Base-by-base conservation (phyloP, 148 eudicot species). In the Oxyria digyna region DNA sequence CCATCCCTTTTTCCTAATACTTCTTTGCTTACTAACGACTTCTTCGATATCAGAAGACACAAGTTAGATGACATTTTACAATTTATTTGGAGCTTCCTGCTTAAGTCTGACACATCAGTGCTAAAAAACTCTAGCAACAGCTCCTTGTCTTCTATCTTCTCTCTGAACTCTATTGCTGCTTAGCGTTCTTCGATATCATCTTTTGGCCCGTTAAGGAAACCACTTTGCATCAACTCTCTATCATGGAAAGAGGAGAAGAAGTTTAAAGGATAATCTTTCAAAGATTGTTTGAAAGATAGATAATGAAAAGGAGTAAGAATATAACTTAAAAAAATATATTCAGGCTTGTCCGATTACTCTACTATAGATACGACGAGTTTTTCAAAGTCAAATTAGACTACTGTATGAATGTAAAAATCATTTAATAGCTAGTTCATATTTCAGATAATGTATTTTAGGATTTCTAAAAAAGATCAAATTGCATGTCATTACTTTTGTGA, bases 141-240 rank as follows among this genome's bases (percentile, higher is more conserved):
- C 67, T 94, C 97, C 46, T 88, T 87, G 71, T 87, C 99, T 67
- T 91, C 99, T 76, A 94, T 84, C 75, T 75, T 85, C 80, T 94
- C 93, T 68, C 82, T 76, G 42, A 94, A 91, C 75, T 85, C 88
- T 73, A 85, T 85, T 21, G 84, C 93, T 66, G 89, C 91, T 80
- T 90, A 87, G 21, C 93, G 89, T 70, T 91, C 99, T 62, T 84
- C 85, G 64, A 91, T 79, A 37, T 83, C 82, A 40, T 79, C 81
- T 78, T 87, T 82, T 42, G 87, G 84, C 67, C 82, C 91, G 74
- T 85, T 90, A 54, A 94, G 86, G 80, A 94, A 91, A 68, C 87
- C 88, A 77, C 97, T 94, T 85, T 88, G 84, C 82, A 94, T 69
- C 72, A 94, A 84, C 64, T 88, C 99, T 65, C 99, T 94, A 59